phyloP scores from a whole-genome alignment of 768 basidiomycete genomes.

The Steccherinum ochraceum region DNA sequence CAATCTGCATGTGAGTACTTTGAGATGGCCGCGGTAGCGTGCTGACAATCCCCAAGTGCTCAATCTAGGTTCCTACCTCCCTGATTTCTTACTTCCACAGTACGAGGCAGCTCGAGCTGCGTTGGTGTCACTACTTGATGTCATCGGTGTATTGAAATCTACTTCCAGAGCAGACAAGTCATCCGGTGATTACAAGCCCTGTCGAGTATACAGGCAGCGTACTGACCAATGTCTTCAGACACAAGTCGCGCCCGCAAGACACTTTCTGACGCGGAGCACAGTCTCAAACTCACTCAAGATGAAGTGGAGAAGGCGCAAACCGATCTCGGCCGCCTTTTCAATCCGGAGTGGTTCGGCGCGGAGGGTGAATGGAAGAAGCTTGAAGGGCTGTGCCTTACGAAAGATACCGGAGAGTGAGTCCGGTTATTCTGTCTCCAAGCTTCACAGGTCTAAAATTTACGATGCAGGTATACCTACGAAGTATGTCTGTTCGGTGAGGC shows the following conservation, averaged over 20 bases:
- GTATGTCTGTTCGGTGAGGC: constrained; percentile 88
- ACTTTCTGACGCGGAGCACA: constrained; percentile 55
- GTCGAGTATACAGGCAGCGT: neutral
- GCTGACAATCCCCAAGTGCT: constrained; percentile 55
- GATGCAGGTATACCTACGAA: constrained; percentile 82
- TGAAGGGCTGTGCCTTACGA: constrained; percentile 71
- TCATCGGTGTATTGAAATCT: constrained; percentile 50
- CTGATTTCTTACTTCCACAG: constrained; percentile 67
- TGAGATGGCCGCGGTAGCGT: neutral
- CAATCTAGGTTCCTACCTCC: constrained; percentile 75
- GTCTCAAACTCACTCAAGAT: constrained; percentile 43
- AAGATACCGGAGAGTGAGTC: constrained; percentile 86
- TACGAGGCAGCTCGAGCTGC: constrained; percentile 64
- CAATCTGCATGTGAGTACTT: constrained; percentile 44
- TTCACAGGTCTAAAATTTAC: neutral
- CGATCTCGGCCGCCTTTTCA: constrained; percentile 62
- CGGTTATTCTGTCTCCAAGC: neutral
- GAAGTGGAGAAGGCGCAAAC: constrained; percentile 49
- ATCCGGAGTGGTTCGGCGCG: constrained; percentile 58
- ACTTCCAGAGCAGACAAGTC: constrained; percentile 38
- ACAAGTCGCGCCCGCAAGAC: constrained; percentile 58
- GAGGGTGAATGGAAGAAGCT: constrained; percentile 97
- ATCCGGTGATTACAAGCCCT: neutral
- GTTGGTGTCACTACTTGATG: constrained; percentile 56
- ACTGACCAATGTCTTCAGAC: constrained; percentile 28